Evolutionary conservation across 768 basidiomycete species (phyloP), one percentile per base, ranked within the genome.

Genomic region (Pulveroboletus sp.): DNA sequence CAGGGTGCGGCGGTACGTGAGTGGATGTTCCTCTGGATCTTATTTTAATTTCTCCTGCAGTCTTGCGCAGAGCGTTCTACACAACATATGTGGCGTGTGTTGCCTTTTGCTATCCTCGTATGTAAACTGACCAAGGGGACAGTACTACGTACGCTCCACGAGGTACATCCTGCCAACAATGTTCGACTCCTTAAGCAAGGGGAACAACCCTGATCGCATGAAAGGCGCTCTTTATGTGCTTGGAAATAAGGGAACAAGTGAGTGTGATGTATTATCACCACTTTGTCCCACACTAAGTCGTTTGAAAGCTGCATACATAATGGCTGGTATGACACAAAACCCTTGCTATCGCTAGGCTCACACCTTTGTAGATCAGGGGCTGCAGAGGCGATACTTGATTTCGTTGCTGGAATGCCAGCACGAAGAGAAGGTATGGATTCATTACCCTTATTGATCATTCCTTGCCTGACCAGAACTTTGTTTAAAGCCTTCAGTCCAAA

Each of bases 221-320:
- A 98, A 98, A 71, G 95, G 95, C 8, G 92, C 91, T 15, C 72
- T 95, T 36, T 93, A 93, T 63, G 75, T 89, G 17, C 68, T 90
- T 9, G 82, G 82, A 71, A 83, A 84, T 58, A 87, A 86, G 66
- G 83, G 79, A 28, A 83, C 76, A 47, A 77, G 86, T 86, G 54
- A 39, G 79, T 57, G 56, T 11, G 44, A 32, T 47, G 21, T 21
- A 21, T 4, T 51, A 17, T 40, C 15, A 17, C 15, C 40, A 41
- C 7, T 46, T 31, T 47, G 21, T 32, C 28, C 39, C 10, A 30
- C 21, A 28, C 53, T 50, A 13, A 62, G 43, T 59, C 17, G 17
- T 54, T 56, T 8, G 41, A 50, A 50, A 83, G 86, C 82, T 55
- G 75, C 80, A 11, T 86, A 88, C 67, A 82, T 86, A 17, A 74